A percentile compares a stretch with the other conserved stretches of the same genome.
These are phyloP conservation scores for Helotiales sp. DNA, from an alignment of 2,329 filamentous ascomycete species.

Conservation along the genomic window DNA sequence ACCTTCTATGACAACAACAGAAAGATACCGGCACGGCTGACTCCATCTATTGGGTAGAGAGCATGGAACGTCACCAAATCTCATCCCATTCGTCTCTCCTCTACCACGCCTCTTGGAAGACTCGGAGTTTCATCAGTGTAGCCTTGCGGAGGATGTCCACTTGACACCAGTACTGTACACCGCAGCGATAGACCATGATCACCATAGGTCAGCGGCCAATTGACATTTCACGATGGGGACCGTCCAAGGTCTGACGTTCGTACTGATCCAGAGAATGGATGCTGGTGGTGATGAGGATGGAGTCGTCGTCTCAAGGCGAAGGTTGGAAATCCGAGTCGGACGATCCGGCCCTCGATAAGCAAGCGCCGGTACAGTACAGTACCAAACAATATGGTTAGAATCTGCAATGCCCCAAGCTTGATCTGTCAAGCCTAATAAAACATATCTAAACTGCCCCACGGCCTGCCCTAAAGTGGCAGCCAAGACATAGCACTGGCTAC, in stretches of 20 bases:
- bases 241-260: not conserved
- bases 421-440: not conserved
- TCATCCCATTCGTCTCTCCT: slow-evolving; percentile 11
- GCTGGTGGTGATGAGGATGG: slow-evolving; percentile 4
- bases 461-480: not conserved
- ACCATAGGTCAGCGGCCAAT: slow-evolving; percentile 15
- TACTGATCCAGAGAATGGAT: slow-evolving; percentile 8
- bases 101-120: slow-evolving; percentile 16
- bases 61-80: slow-evolving; percentile 31
- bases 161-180: slow-evolving; percentile 12
- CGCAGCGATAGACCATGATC: slow-evolving; percentile 13
- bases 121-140: slow-evolving; percentile 11
- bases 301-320: slow-evolving; percentile 7
- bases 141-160: not conserved
- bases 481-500: not conserved
- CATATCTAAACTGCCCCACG: not conserved
- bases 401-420: not conserved
- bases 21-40: slow-evolving; percentile 13
- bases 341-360: slow-evolving; percentile 9
- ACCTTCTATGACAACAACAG: slow-evolving; percentile 12
- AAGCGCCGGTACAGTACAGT: no score
- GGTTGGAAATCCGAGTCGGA: slow-evolving; percentile 10
- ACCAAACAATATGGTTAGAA: not conserved
- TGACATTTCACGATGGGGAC: slow-evolving; percentile 8
- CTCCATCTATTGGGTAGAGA: slow-evolving; percentile 16